phyloP scores from a whole-genome alignment of 208 protist genomes.

The Acanthamoeba sp. region DNA sequence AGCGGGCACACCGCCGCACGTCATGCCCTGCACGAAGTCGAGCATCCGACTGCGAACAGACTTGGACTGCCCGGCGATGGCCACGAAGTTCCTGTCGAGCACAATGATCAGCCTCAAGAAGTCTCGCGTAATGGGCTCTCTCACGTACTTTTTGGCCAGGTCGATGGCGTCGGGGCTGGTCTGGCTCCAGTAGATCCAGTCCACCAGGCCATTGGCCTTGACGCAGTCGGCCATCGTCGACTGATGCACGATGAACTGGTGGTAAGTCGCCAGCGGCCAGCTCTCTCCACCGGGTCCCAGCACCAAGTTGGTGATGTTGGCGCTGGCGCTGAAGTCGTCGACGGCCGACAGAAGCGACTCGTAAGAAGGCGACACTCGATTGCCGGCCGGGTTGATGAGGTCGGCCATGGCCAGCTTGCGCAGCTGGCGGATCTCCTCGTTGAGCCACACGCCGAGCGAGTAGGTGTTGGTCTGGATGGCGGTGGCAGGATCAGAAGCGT shows the following conservation, averaged over 20 bases:
- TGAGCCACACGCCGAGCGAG: conserved; percentile 29
- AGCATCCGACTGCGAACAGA: neutral
- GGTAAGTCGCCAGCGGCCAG: neutral
- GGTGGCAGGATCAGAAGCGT: neutral
- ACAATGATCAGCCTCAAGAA: too few species aligned
- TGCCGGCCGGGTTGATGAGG: conserved; percentile 15
- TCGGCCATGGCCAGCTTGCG: conserved; percentile 33
- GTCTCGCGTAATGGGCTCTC: too few species aligned
- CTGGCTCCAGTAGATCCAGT: conserved; percentile 43
- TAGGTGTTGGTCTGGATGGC: neutral
- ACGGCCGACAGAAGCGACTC: neutral
- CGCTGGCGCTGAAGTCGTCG: conserved; percentile 1
- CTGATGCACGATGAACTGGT: neutral
- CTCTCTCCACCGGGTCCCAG: neutral
- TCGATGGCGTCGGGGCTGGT: neutral
- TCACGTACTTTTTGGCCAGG: neutral
- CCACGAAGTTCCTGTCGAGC: neutral
- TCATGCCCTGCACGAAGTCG: neutral
- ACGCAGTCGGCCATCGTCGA: neutral
- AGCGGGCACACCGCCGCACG: neutral
- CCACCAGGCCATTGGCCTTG: neutral
- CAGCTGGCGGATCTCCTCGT: neutral
- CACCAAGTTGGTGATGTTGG: neutral
- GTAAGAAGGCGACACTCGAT: conserved; percentile 1
- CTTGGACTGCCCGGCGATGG: neutral